phyloP scores from a whole-genome alignment of 2,329 filamentous ascomycete genomes.

The Ophiostoma populinum region DNA sequence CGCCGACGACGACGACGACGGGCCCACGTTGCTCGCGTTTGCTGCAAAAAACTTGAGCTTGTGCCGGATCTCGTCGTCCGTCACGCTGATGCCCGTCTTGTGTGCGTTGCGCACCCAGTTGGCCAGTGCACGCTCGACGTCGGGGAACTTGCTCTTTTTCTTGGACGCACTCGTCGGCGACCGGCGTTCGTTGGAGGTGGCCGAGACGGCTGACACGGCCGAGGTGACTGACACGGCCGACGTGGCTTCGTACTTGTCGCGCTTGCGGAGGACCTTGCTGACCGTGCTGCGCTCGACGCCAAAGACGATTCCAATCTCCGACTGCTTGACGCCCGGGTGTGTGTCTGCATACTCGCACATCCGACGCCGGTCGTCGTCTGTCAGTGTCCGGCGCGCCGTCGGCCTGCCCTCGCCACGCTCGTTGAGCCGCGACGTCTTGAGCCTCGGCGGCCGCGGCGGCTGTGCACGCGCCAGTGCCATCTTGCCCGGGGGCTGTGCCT shows the following conservation, averaged over 20 bases:
- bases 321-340: constrained; percentile 81
- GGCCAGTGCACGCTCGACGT: constrained; percentile 78
- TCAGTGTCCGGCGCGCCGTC: constrained; percentile 72
- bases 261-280: constrained; percentile 90
- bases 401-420: constrained; percentile 33
- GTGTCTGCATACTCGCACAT: constrained; percentile 94
- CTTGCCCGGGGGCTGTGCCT: too few relatives aligned
- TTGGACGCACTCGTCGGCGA: too few relatives aligned
- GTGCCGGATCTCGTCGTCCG: constrained; percentile 67
- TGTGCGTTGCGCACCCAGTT: constrained; percentile 77
- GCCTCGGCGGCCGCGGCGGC: constrained; percentile 29
- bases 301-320: constrained; percentile 88
- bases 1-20: too few relatives aligned
- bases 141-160: constrained; percentile 65
- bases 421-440: constrained; percentile 23
- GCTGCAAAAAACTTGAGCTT: constrained; percentile 70
- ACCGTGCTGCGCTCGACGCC: constrained; percentile 97
- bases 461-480: too few relatives aligned
- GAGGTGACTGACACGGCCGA: too few relatives aligned
- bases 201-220: too few relatives aligned
- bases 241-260: constrained; percentile 91
- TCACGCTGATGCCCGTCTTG: constrained; percentile 54
- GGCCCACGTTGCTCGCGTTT: constrained; percentile 44
- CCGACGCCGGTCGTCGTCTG: constrained; percentile 70
- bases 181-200: too few relatives aligned